These are phyloP conservation scores for Picea glauca DNA, from an alignment of 75 land plant species.

Conservation along the genomic window DNA sequence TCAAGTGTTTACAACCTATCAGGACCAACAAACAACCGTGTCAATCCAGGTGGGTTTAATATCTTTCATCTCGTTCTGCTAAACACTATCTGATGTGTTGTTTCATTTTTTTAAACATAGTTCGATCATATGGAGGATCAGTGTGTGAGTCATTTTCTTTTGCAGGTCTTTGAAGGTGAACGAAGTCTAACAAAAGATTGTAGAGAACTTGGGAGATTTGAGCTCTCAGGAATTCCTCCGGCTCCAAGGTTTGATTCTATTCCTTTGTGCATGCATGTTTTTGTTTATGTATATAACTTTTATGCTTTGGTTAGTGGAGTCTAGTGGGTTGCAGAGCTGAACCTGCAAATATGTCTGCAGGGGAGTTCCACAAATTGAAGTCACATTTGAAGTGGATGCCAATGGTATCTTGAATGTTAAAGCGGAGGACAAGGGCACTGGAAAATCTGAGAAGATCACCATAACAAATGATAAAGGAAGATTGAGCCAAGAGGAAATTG, in stretches of 20 bases:
- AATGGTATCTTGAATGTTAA: conserved; percentile 69
- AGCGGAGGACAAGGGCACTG: conserved; percentile 72
- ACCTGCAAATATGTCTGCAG: conserved; percentile 12
- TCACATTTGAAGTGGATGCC: conserved; percentile 69
- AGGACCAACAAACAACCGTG: conserved; percentile 72
- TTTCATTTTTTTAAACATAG: not conserved
- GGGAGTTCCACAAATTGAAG: conserved; percentile 67
- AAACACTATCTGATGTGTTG: not conserved
- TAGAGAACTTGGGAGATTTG: conserved; percentile 60
- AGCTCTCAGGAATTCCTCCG: conserved; percentile 58
- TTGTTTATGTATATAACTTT: not conserved
- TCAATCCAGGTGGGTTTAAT: conserved; percentile 50
- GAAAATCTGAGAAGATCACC: conserved; percentile 76
- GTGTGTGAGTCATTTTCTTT: not conserved
- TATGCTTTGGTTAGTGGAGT: not conserved
- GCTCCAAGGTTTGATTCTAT: conserved; percentile 42
- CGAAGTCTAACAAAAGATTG: conserved; percentile 64
- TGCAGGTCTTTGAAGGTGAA: conserved; percentile 73
- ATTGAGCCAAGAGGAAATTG: conserved; percentile 68
- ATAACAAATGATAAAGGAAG: conserved; percentile 76
- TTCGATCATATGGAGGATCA: not conserved
- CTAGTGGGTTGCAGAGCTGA: not conserved
- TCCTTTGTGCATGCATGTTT: not conserved
- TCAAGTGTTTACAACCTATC: conserved; percentile 73
- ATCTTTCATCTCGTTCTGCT: not conserved